Conservation (phyloP, 1,139 yeast genomes). For the Pichia sp. region DNA sequence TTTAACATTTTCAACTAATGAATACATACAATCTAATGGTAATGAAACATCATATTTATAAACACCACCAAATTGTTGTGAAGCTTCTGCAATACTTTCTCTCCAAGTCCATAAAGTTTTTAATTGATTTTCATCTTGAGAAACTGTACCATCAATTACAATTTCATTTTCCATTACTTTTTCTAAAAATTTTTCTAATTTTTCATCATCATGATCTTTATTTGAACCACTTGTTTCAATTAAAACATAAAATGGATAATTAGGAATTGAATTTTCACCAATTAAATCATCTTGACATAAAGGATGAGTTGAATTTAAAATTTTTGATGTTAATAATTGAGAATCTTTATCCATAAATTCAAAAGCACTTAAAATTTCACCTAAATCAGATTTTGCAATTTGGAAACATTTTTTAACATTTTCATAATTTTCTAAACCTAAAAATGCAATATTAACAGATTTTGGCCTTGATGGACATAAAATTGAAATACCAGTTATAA, state of each 20-base stretch:
- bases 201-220: constrained; percentile 76
- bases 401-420: constrained; percentile 77
- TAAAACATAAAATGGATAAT: constrained; percentile 79
- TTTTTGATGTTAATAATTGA: constrained; percentile 55
- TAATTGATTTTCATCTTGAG: constrained; percentile 88
- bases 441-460: constrained; percentile 80
- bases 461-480: constrained; percentile 90
- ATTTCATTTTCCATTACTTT: constrained; percentile 75
- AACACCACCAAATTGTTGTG: constrained; percentile 83
- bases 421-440: constrained; percentile 77
- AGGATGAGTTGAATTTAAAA: constrained; percentile 55
- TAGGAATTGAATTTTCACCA: constrained; percentile 30
- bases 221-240: constrained; percentile 94
- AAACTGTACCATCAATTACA: constrained; percentile 87
- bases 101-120: constrained; percentile 90
- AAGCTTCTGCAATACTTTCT: constrained; percentile 86
- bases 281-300: constrained; percentile 47
- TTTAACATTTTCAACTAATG: constrained; percentile 68
- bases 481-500: constrained; percentile 84
- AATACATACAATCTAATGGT: constrained; percentile 73
- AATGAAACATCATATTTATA: constrained; percentile 93
- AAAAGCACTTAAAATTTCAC: constrained; percentile 86
- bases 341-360: constrained; percentile 88
- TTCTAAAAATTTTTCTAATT: constrained; percentile 75
- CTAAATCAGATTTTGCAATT: constrained; percentile 69